Evolutionary conservation across 371 early-diverging fungal species (phyloP), one percentile per base, ranked within the genome.

Genomic region (Syncephalastrum monosporum): DNA sequence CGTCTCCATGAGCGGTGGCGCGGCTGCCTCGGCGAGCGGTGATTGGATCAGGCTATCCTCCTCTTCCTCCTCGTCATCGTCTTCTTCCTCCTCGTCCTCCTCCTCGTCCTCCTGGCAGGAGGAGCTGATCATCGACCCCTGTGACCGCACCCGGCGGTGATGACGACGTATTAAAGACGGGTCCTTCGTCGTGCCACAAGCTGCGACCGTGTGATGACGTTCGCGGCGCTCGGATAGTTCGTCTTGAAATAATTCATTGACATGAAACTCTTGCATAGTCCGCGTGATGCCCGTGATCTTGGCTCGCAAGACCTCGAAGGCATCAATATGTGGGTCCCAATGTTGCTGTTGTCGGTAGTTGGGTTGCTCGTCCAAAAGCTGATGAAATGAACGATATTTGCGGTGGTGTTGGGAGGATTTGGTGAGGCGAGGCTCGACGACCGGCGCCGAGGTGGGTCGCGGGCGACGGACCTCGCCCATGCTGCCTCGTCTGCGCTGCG

Each of bases 261-360:
- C 69, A 57, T 75, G 75, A 67, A 75, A 71, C 62, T 68, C 75
- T 53, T 75, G 75, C 75, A 75, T 75, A 15, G 75, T 62, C 47
- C 71, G 59, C 56, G 75, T 75, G 72, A 75, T 75, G 24, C 69
- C 69, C 25, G 69, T 71, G 55, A 75, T 63, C 65, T 75, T 75
- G 53, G 72, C 72, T 59, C 72, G 64, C 53, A 75, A 67, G 63
- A 75, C 65, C 61, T 75, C 75, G 57, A 75, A 75, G 42, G 75
- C 63, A 53, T 75, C 75, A 33, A 75, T 75, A 33, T 75, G 75
- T 38, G 75, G 75, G 50, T 74, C 75, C 72, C 75, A 75, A 19
- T 44, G 47, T 24, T 45, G 46, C 53, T 50, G n/a, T 50, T 50
- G 43, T 14, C 4, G 25, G 16, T 43, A 21, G 23, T 44, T 42